Percentiles rank a stretch among this genome's conserved stretches.
Evolutionary conservation across 495 filamentous ascomycete species (phyloP).

Genomic region (Podospora australis): DNA sequence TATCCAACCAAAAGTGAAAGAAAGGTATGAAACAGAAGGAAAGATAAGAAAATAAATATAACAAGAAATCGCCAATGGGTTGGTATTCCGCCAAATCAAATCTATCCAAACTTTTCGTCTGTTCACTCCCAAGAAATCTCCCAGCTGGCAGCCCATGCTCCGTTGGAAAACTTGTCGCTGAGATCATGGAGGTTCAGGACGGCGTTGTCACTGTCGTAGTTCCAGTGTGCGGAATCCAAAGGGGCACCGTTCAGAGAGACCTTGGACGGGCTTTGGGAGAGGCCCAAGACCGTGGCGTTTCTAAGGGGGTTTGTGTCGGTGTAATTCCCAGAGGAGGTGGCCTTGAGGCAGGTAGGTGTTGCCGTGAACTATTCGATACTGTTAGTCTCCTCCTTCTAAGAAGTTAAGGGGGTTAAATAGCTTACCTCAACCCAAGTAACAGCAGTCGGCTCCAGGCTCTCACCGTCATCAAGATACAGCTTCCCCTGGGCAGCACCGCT

Average conservation of each 20-base stretch:
- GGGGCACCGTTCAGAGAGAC: slow-evolving; percentile 48
- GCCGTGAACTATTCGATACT: slow-evolving; percentile 43
- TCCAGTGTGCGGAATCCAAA: slow-evolving; percentile 36
- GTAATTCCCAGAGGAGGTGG: slow-evolving; percentile 47
- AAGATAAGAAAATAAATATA: not conserved
- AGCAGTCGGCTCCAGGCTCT: slow-evolving; percentile 53
- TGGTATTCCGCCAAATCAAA: not conserved
- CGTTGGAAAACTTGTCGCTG: slow-evolving; percentile 9
- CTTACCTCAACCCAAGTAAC: slow-evolving; percentile 52
- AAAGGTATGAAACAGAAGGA: not conserved
- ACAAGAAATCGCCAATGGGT: not conserved
- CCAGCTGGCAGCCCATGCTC: slow-evolving; percentile 21
- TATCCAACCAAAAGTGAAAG: not conserved
- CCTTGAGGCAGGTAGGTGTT: slow-evolving; percentile 38
- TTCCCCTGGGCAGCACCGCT: slow-evolving; percentile 55
- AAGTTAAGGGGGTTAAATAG: slow-evolving; percentile 4
- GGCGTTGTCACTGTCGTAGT: slow-evolving; percentile 33
- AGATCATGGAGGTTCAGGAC: slow-evolving; percentile 12
- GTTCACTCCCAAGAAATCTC: slow-evolving; percentile 18
- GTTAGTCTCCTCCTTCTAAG: not conserved
- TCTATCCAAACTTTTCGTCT: too few species aligned
- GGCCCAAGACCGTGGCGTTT: slow-evolving; percentile 64
- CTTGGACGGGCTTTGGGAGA: slow-evolving; percentile 32
- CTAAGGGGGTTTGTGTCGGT: slow-evolving; percentile 54
- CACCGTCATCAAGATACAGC: slow-evolving; percentile 81